Percentiles rank a stretch among this genome's conserved stretches.
Conservation (phyloP, 768 basidiomycete species). For the Trametes cubensis region DNA sequence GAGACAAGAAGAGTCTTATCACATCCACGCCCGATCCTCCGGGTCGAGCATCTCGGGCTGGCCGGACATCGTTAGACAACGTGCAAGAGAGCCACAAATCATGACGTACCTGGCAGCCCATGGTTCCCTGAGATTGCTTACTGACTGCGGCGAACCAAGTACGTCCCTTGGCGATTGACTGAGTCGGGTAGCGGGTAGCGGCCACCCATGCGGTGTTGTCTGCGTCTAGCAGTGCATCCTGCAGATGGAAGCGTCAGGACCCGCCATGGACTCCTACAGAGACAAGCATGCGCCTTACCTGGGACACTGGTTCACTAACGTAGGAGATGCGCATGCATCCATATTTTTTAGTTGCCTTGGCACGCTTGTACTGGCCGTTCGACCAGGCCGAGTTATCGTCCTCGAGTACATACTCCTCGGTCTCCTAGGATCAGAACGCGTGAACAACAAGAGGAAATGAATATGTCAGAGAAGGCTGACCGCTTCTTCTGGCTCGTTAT, state of each 20-base stretch:
- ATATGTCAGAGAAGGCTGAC: not conserved
- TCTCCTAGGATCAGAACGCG: not conserved
- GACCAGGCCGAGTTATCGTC: constrained; percentile 26
- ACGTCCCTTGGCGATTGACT: not conserved
- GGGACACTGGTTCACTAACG: not conserved
- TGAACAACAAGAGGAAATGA: not conserved
- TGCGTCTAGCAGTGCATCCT: constrained; percentile 36
- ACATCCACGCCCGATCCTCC: constrained; percentile 30
- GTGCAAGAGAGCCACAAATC: not conserved
- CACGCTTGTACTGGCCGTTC: constrained; percentile 3
- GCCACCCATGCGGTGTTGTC: constrained; percentile 45
- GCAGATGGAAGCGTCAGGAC: not conserved
- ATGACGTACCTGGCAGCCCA: constrained; percentile 7
- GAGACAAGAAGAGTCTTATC: not conserved
- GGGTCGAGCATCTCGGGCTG: constrained; percentile 27
- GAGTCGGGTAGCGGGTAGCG: not conserved
- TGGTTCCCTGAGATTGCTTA: not conserved
- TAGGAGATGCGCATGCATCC: not conserved
- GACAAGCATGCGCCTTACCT: not conserved
- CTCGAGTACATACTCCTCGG: constrained; percentile 15
- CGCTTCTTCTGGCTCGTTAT: constrained; percentile 1
- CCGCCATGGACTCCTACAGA: not conserved
- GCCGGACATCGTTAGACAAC: not conserved
- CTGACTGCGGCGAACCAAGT: constrained; percentile 6
- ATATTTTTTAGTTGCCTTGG: not conserved